These are phyloP conservation scores for Dittrichia graveolens DNA, from an alignment of 129 eudicot species.

Conservation along the genomic window DNA sequence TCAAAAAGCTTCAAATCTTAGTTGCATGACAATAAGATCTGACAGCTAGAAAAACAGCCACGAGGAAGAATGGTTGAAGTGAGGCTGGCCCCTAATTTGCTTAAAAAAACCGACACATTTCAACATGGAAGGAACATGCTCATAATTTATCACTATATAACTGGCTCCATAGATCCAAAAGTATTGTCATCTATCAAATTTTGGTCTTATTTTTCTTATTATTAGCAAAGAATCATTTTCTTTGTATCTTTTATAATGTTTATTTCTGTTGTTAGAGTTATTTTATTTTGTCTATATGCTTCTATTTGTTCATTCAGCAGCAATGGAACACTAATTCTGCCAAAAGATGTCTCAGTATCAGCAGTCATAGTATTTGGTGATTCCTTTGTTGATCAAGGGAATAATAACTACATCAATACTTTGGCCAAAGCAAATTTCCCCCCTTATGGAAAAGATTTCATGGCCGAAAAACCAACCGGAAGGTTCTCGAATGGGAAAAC, in stretches of 20 bases:
- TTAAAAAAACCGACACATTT: no score
- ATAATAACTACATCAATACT: constrained; percentile 49
- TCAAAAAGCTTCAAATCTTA: no score
- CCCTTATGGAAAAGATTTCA: constrained; percentile 69
- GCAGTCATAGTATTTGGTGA: constrained; percentile 66
- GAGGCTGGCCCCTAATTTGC: no score
- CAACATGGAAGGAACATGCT: no score
- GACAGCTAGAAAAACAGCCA: no score
- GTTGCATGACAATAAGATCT: no score
- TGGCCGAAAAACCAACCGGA: constrained; percentile 64
- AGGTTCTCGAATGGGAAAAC: constrained; percentile 69
- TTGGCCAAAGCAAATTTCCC: constrained; percentile 55
- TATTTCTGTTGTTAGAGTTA: neutral
- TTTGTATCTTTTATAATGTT: neutral
- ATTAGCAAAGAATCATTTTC: neutral
- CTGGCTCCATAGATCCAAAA: neutral
- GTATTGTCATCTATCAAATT: neutral
- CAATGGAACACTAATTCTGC: constrained; percentile 27
- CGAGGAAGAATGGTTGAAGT: no score
- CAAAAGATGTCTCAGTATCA: constrained; percentile 36
- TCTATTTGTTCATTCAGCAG: neutral
- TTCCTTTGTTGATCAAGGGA: constrained; percentile 70
- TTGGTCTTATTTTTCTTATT: no score
- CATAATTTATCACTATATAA: no score
- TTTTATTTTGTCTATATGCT: neutral